phyloP scores from a whole-genome alignment of 2,329 filamentous ascomycete genomes.

The Sporothrix euskadiensis region DNA sequence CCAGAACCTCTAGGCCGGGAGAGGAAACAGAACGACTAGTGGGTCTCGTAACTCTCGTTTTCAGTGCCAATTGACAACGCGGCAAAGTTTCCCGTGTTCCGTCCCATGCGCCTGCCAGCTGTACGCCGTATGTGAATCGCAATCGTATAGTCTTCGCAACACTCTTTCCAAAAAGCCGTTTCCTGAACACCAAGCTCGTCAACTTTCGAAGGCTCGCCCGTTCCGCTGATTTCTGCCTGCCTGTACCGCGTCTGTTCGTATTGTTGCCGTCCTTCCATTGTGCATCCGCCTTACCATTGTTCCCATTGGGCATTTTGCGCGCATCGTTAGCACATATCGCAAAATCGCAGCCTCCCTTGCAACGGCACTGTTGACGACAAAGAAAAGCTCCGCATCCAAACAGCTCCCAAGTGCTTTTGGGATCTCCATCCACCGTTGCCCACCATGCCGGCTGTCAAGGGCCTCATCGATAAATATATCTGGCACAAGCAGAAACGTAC shows the following conservation, averaged over 20 bases:
- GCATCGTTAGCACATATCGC: neutral
- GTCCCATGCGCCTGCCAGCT: conserved; percentile 9
- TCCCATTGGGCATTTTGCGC: conserved; percentile 15
- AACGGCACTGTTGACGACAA: neutral
- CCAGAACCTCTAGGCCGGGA: conserved; percentile 1
- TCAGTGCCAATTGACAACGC: neutral
- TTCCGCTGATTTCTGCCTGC: neutral
- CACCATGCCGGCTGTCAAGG: conserved; percentile 33
- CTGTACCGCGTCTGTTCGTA: neutral
- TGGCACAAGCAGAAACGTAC: conserved; percentile 31
- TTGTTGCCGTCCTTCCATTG: conserved; percentile 1
- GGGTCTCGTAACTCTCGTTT: neutral
- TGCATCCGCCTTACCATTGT: neutral
- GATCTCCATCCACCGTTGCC: neutral
- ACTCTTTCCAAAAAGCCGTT: neutral
- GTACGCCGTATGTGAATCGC: neutral
- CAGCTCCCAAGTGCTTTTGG: neutral
- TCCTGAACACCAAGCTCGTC: neutral
- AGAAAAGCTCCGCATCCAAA: neutral
- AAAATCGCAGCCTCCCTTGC: conserved; percentile 5
- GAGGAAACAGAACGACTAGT: conserved; percentile 7
- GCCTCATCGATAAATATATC: conserved; percentile 35
- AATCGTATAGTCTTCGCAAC: neutral
- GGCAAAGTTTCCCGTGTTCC: conserved; percentile 10
- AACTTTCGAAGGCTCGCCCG: neutral